Percentiles rank a stretch among this genome's conserved stretches.
phyloP scores from a whole-genome alignment of 768 basidiomycete species.

The Agrocybe pediades region DNA sequence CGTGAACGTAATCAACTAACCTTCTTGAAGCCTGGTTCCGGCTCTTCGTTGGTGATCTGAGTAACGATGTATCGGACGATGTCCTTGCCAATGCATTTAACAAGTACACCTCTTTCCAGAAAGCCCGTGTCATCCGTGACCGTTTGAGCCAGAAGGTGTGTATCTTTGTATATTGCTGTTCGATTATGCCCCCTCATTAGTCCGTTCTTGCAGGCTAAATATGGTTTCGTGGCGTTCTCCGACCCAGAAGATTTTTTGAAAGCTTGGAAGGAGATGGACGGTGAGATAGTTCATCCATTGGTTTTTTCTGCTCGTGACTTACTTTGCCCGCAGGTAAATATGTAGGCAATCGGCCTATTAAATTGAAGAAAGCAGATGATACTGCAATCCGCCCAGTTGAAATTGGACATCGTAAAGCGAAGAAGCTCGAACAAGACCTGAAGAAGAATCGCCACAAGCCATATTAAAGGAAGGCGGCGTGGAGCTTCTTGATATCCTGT shows the following conservation, averaged over 20 bases:
- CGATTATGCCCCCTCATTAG: constrained; percentile 3
- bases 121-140: constrained; percentile 94
- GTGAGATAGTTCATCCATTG: constrained; percentile 44
- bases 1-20: constrained; percentile 8
- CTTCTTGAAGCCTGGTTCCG: constrained; percentile 89
- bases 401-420: constrained; percentile 92
- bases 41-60: constrained; percentile 95
- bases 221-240: constrained; percentile 95
- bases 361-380: constrained; percentile 91
- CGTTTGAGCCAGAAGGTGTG: constrained; percentile 87
- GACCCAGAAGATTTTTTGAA: constrained; percentile 98
- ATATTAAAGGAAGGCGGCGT: constrained; percentile 46
- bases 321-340: constrained; percentile 71
- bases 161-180: neutral
- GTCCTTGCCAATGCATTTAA: constrained; percentile 91
- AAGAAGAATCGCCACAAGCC: constrained; percentile 91
- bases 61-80: constrained; percentile 97
- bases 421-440: constrained; percentile 83
- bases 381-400: constrained; percentile 87
- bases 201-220: constrained; percentile 71
- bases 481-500: constrained; percentile 3
- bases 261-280: constrained; percentile 99
- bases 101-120: constrained; percentile 91
- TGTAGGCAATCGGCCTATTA: constrained; percentile 96
- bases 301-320: neutral